Conservation (phyloP, 2,329 filamentous ascomycete genomes). For the Penicillium crustosum region DNA sequence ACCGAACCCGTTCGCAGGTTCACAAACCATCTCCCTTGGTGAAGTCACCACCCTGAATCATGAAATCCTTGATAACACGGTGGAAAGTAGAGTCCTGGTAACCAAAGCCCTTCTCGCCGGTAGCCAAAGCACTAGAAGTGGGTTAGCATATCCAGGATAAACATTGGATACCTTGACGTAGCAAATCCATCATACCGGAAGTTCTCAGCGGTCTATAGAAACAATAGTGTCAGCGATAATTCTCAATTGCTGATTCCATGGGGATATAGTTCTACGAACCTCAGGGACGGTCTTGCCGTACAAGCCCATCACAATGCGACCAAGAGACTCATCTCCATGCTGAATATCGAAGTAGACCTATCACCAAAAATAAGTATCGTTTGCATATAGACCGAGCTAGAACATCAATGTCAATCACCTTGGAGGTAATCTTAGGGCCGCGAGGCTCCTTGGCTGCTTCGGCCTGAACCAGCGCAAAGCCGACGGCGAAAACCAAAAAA, state of each 20-base stretch:
- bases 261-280: conserved; percentile 39
- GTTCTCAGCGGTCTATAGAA: conserved; percentile 60
- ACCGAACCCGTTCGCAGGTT: neutral
- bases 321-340: conserved; percentile 61
- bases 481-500: conserved; percentile 70
- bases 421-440: conserved; percentile 92
- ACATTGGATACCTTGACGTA: neutral
- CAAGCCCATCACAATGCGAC: conserved; percentile 62
- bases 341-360: conserved; percentile 66
- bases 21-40: conserved; percentile 58
- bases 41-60: conserved; percentile 71
- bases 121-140: conserved; percentile 54
- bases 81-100: conserved; percentile 68
- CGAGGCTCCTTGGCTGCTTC: conserved; percentile 61
- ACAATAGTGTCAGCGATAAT: conserved; percentile 16
- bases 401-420: conserved; percentile 53
- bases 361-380: conserved; percentile 13
- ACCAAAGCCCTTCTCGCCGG: conserved; percentile 66
- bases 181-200: conserved; percentile 50
- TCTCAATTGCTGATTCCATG: conserved; percentile 3
- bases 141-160: conserved; percentile 11
- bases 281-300: conserved; percentile 68
- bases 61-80: conserved; percentile 69
- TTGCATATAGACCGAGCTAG: neutral
- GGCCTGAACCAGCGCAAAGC: conserved; percentile 70